Conservation (phyloP, 345 rosid genomes). For the Theobroma cacao region DNA sequence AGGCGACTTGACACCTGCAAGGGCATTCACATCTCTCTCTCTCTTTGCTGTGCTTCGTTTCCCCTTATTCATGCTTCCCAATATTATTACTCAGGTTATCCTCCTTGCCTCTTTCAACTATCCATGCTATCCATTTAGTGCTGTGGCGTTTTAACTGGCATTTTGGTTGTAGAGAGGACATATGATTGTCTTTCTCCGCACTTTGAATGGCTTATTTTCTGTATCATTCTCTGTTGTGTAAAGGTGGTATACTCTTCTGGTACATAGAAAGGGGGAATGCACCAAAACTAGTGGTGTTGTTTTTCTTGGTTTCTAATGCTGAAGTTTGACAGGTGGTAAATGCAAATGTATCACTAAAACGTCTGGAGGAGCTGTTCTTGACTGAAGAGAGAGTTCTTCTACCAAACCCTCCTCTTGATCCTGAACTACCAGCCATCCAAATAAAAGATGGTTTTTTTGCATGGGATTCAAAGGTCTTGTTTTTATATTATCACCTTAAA, state of each 20-base stretch:
- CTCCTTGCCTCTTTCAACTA: not conserved
- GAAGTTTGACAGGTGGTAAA: constrained; percentile 61
- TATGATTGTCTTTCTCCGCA: not conserved
- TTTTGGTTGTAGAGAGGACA: constrained; percentile 1
- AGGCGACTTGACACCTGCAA: constrained; percentile 95
- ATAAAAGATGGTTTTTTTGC: constrained; percentile 86
- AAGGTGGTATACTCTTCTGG: not conserved
- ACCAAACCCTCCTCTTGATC: constrained; percentile 86
- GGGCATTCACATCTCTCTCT: constrained; percentile 95
- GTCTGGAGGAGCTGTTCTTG: constrained; percentile 85
- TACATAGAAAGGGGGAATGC: not conserved
- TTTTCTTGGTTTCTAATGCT: constrained; percentile 23
- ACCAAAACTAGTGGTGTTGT: not conserved
- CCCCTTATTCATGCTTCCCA: constrained; percentile 95
- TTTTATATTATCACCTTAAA: not conserved
- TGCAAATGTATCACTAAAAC: constrained; percentile 92
- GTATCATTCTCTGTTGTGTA: not conserved
- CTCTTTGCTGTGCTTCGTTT: constrained; percentile 96
- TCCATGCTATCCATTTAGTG: not conserved
- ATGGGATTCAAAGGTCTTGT: constrained; percentile 87
- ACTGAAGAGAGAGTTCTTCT: constrained; percentile 92
- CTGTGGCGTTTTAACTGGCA: not conserved
- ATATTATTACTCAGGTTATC: constrained; percentile 86
- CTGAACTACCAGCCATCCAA: constrained; percentile 68
- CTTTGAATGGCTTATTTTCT: not conserved